A percentile compares a stretch with the other conserved stretches of the same genome.
Evolutionary conservation across 2,329 filamentous ascomycete genomes (phyloP).

Genomic region (Fusarium tuaranense): DNA sequence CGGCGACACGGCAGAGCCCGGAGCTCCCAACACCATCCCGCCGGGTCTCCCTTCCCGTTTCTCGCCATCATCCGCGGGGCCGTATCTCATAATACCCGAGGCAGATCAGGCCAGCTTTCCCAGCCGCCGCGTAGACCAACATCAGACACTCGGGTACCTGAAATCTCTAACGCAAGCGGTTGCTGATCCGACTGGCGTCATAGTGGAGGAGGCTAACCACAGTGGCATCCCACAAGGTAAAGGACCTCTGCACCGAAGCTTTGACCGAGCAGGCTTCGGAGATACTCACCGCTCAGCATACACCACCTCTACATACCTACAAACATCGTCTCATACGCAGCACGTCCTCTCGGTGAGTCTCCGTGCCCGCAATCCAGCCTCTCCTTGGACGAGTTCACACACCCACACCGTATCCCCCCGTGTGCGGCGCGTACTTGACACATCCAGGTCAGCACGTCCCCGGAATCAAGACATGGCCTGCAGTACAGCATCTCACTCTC

Average conservation of each 20-base stretch:
- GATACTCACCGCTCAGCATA: slow-evolving; percentile 15
- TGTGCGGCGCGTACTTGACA: neutral
- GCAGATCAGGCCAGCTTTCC: slow-evolving; percentile 12
- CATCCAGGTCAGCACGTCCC: slow-evolving; percentile 7
- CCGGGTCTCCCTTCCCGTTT: slow-evolving; percentile 21
- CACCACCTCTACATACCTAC: neutral
- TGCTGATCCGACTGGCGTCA: slow-evolving; percentile 32
- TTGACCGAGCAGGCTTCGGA: slow-evolving; percentile 35
- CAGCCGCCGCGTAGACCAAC: neutral
- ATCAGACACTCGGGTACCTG: slow-evolving; percentile 22
- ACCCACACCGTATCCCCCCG: neutral
- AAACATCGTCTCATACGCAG: slow-evolving; percentile 22
- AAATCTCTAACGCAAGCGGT: slow-evolving; percentile 2
- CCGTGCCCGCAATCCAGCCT: neutral
- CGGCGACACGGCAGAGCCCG: slow-evolving; percentile 16
- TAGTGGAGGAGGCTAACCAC: slow-evolving; percentile 29
- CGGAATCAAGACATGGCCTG: neutral
- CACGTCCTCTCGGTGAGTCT: slow-evolving; percentile 3
- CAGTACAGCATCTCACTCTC: slow-evolving; percentile 7
- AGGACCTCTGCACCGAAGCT: slow-evolving; percentile 28
- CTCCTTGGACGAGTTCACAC: neutral
- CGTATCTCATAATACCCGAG: slow-evolving; percentile 4
- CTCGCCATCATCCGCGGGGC: slow-evolving; percentile 19
- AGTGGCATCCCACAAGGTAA: slow-evolving; percentile 10
- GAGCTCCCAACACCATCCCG: slow-evolving; percentile 5